These are phyloP conservation scores for Zizania latifolia DNA, from an alignment of 176 grass and related monocot species.

Conservation along the genomic window DNA sequence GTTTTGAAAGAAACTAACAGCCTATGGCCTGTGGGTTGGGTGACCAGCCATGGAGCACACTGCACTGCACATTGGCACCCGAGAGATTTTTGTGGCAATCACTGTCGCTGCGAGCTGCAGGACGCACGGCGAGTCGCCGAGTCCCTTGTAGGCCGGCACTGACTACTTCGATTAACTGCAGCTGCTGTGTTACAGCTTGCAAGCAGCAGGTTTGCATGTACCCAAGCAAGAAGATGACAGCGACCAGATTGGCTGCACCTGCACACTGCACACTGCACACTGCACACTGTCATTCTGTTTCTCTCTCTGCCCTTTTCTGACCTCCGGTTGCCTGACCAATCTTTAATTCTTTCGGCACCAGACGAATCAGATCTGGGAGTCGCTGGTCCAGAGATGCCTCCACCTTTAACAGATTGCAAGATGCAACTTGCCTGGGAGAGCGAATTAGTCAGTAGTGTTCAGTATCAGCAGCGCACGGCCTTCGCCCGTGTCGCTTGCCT, in stretches of 20 bases:
- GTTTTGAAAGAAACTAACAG: no score
- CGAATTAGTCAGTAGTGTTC: neutral
- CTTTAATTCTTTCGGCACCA: conserved; percentile 33
- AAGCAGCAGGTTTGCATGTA: neutral
- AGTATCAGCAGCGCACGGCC: no score
- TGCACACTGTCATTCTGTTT: neutral
- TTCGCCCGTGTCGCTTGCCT: no score
- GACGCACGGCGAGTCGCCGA: neutral
- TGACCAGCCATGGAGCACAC: neutral
- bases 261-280: neutral
- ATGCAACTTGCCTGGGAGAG: neutral
- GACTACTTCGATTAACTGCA: neutral
- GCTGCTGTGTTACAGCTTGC: conserved; percentile 6
- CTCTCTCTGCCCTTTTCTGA: neutral
- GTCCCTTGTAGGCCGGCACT: conserved; percentile 10
- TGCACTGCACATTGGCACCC: no score
- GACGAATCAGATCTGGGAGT: conserved; percentile 15
- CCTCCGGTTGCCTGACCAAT: neutral
- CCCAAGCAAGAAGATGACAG: neutral
- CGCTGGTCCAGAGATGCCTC: neutral
- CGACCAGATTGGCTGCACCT: neutral
- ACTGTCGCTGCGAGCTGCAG: no score
- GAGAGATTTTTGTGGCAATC: conserved; percentile 5
- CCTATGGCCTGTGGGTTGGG: no score
- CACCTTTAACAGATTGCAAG: neutral